Percentiles rank a stretch among this genome's conserved stretches.
Conservation (phyloP, 306 rosid genomes). For the Hippophae rhamnoides region DNA sequence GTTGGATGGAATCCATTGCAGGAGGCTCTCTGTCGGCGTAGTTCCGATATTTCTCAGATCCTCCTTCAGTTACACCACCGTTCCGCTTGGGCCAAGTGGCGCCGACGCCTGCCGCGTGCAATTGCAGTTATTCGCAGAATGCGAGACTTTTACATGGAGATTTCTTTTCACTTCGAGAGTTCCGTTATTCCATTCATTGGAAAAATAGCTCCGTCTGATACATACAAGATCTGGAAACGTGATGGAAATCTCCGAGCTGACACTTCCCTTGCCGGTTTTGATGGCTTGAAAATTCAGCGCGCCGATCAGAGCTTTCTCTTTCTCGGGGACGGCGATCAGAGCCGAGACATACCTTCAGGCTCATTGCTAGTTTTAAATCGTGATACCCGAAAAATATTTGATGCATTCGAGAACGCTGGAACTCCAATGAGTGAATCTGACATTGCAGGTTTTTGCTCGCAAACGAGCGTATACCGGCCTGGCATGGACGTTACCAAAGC, state of each 20-base stretch:
- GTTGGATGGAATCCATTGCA: slow-evolving; percentile 82
- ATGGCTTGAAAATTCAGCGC: slow-evolving; percentile 85
- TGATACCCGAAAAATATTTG: slow-evolving; percentile 56
- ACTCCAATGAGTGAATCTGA: slow-evolving; percentile 72
- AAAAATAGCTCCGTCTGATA: slow-evolving; percentile 83
- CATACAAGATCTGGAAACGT: slow-evolving; percentile 91
- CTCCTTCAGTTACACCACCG: slow-evolving; percentile 74
- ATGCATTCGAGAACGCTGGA: slow-evolving; percentile 82
- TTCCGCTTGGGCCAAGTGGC: slow-evolving; percentile 92
- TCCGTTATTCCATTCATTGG: slow-evolving; percentile 92
- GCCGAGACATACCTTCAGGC: slow-evolving; percentile 38
- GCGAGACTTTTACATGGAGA: slow-evolving; percentile 97
- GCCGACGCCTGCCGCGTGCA: slow-evolving; percentile 74
- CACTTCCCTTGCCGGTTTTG: slow-evolving; percentile 79
- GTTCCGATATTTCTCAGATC: slow-evolving; percentile 57
- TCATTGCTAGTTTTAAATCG: slow-evolving; percentile 74
- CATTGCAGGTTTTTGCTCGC: slow-evolving; percentile 68
- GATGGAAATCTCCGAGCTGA: slow-evolving; percentile 87
- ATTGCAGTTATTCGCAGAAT: slow-evolving; percentile 72
- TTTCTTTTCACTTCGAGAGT: slow-evolving; percentile 84
- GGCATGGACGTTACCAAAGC: slow-evolving; percentile 95
- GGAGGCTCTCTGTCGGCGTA: slow-evolving; percentile 78
- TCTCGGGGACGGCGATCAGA: slow-evolving; percentile 68
- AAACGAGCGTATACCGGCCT: slow-evolving; percentile 78
- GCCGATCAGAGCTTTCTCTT: slow-evolving; percentile 95